phyloP scores from a whole-genome alignment of 805 yeast genomes.

The Metschnikowia dekortorum region DNA sequence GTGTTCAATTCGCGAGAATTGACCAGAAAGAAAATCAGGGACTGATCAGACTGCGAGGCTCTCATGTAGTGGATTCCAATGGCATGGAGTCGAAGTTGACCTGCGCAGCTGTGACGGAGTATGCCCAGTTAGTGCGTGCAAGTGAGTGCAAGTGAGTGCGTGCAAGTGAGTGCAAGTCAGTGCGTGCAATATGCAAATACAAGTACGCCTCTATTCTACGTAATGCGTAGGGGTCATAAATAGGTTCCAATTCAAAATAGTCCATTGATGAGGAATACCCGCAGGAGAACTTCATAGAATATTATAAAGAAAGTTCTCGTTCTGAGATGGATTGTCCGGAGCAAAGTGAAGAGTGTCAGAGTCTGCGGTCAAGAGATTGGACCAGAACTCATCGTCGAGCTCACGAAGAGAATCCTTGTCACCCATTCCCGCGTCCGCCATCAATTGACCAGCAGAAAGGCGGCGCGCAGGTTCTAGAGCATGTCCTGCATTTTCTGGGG shows the following conservation, averaged over 20 bases:
- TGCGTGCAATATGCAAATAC: neutral
- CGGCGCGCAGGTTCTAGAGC: neutral
- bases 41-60: conserved; percentile 21
- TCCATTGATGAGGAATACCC: neutral
- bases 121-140: too few species aligned
- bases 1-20: conserved; percentile 26
- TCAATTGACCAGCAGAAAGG: neutral
- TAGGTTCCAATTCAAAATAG: neutral
- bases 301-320: conserved; percentile 12
- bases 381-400: conserved; percentile 70
- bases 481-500: neutral
- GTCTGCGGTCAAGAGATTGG: conserved; percentile 44
- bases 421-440: conserved; percentile 3
- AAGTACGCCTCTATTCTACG: neutral
- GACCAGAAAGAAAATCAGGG: conserved; percentile 28
- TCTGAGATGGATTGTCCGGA: conserved; percentile 15
- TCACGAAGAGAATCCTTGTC: conserved; percentile 43
- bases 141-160: too few species aligned
- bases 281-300: conserved; percentile 1
- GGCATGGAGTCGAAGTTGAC: neutral
- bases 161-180: neutral
- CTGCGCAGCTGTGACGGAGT: neutral
- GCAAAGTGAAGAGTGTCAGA: conserved; percentile 33
- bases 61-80: conserved; percentile 28
- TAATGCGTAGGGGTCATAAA: neutral